These are phyloP conservation scores for Bisporella sp. DNA, from an alignment of 2,329 filamentous ascomycete genomes.

Conservation along the genomic window DNA sequence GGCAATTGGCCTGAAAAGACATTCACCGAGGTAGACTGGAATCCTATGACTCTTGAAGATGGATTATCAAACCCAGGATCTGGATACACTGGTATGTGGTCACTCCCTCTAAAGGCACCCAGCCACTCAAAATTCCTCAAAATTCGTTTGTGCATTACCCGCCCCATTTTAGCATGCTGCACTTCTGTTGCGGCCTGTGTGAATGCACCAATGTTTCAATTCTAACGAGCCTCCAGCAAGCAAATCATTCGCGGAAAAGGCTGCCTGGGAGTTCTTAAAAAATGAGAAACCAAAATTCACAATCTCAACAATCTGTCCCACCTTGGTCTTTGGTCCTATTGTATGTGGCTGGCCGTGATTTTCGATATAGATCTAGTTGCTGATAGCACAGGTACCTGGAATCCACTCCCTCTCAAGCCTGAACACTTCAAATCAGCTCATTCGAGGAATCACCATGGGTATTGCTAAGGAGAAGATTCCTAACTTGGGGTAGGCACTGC, in stretches of 20 bases:
- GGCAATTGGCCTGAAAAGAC: conserved; percentile 29
- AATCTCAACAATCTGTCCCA: conserved; percentile 52
- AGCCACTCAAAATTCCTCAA: too few relatives aligned
- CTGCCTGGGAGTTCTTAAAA: conserved; percentile 55
- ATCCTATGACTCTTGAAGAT: conserved; percentile 41
- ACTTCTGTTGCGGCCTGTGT: too few relatives aligned
- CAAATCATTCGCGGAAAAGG: conserved; percentile 59
- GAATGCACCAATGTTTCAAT: neutral
- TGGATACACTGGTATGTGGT: conserved; percentile 3
- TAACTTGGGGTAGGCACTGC: conserved; percentile 34
- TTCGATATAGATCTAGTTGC: neutral
- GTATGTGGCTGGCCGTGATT: neutral
- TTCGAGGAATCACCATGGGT: conserved; percentile 54
- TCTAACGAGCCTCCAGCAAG: conserved; percentile 4
- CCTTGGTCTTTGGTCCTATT: conserved; percentile 53
- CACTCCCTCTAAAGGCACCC: neutral
- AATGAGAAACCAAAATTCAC: conserved; percentile 47
- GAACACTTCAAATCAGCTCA: conserved; percentile 65
- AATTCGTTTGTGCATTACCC: too few relatives aligned
- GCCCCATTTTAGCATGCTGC: too few relatives aligned
- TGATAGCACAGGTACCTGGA: neutral
- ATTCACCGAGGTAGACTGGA: conserved; percentile 49
- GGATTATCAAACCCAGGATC: conserved; percentile 29
- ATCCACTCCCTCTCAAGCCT: conserved; percentile 52
- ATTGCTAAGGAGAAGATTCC: conserved; percentile 45